Evolutionary conservation across 805 yeast genomes (phyloP).

Genomic region (Metschnikowia chrysomelidarum): DNA sequence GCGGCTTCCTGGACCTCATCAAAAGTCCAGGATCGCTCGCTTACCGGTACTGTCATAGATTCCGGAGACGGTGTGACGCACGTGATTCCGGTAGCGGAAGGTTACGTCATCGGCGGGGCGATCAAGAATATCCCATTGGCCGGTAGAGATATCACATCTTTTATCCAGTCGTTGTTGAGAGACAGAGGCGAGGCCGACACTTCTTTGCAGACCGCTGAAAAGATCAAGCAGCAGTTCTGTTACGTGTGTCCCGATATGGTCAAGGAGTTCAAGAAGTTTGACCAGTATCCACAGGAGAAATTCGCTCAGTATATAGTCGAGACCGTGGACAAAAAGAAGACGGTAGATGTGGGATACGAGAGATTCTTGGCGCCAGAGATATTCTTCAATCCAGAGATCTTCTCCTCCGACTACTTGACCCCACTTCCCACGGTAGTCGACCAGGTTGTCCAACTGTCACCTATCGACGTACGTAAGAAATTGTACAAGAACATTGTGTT

Average conservation of each 20-base stretch:
- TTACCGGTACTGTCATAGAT: conserved; percentile 98
- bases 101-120: conserved; percentile 96
- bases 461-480: conserved; percentile 97
- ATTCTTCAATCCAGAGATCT: conserved; percentile 96
- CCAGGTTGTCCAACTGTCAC: conserved; percentile 89
- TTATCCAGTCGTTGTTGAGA: conserved; percentile 88
- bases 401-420: conserved; percentile 89
- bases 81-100: conserved; percentile 98
- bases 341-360: conserved; percentile 95
- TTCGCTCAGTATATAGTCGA: conserved; percentile 92
- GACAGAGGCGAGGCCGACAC: conserved; percentile 97
- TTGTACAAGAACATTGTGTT: conserved; percentile 92
- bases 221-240: conserved; percentile 94
- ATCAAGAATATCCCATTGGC: conserved; percentile 98
- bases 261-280: conserved; percentile 92
- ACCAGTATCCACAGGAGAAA: conserved; percentile 82
- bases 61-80: conserved; percentile 99
- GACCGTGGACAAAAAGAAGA: conserved; percentile 62
- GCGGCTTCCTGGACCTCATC: conserved; percentile 99
- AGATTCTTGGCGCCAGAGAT: conserved; percentile 98
- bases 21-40: conserved; percentile 89
- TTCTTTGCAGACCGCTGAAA: conserved; percentile 91
- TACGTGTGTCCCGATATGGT: conserved; percentile 98
- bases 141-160: conserved; percentile 94
- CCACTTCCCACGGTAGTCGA: conserved; percentile 97